Base-by-base conservation (phyloP, 2,329 filamentous ascomycete genomes). In the Cladophialophora yegresii region DNA sequence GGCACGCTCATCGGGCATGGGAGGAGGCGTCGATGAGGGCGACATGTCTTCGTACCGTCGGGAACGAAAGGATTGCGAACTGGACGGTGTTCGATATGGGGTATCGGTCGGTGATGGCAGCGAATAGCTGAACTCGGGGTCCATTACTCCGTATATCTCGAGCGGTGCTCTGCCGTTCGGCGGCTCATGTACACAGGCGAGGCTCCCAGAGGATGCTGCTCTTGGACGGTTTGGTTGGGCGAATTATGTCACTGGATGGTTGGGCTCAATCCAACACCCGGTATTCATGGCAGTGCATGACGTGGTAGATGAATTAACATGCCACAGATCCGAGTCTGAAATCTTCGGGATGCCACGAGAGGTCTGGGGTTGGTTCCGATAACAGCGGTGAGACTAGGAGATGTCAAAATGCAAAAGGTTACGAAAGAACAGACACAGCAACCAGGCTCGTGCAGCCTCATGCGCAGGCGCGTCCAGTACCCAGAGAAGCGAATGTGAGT, bases 51-150 rank as follows among this genome's bases (percentile, higher is more conserved):
- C 82, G 60, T 88, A 85, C 64, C 86, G 84, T 8, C 90, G 90
- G 56, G 80, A 82, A 54, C 84, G 82, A 71, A 87, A 84, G 28
- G 91, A 93, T 58, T 80, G 73, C 13, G 78, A 77, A 63, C 72
- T 73, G 6, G 75, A 74, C 68, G 88, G 86, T 7, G 88, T 89
- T 71, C 88, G 84, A 72, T 90, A 91, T 22, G 89, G 89, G 28
- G 89, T 89, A 68, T 89, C 87, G 40, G 84, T 83, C 10, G 90
- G 88, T 40, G 89, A 88, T 32, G 91, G 89, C 64, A 92, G 80
- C 54, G 84, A 82, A 67, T 83, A 83, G 66, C 80, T 80, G 69
- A 82, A 79, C 69, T 77, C 78, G 26, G 58, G 20, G 12, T 69
- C 67, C 67, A 66, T 67, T 56, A 28, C 65, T 63, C 55, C 51